Conservation (phyloP, 768 basidiomycete species). For the Russula olivacea region DNA sequence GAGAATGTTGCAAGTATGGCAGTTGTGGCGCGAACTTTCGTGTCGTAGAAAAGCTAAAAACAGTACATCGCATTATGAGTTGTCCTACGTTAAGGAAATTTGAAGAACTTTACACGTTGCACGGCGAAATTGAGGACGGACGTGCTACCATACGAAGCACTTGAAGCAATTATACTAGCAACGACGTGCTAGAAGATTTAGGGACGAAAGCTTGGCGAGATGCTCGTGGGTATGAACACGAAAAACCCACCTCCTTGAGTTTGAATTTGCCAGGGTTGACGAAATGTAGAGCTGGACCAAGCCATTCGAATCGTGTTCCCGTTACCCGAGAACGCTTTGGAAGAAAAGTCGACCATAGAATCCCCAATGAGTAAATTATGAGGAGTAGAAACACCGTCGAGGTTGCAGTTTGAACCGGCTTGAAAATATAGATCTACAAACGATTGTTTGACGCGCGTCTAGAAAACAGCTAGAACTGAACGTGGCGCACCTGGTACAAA, state of each 20-base stretch:
- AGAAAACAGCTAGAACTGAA: background rate
- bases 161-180: conserved; percentile 51
- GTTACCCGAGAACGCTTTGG: conserved; percentile 40
- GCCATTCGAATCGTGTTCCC: conserved; percentile 39
- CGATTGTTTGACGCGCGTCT: background rate
- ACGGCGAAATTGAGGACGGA: conserved; percentile 59
- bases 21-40: conserved; percentile 47
- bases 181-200: conserved; percentile 44
- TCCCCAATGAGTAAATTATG: conserved; percentile 46
- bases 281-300: conserved; percentile 40
- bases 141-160: conserved; percentile 47
- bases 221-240: background rate
- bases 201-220: background rate
- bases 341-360: conserved; percentile 44
- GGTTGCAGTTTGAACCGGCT: conserved; percentile 47
- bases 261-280: conserved; percentile 54
- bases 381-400: conserved; percentile 55
- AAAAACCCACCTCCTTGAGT: conserved; percentile 48
- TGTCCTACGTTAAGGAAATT: background rate
- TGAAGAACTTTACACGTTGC: conserved; percentile 39
- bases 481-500: conserved; percentile 42
- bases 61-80: background rate
- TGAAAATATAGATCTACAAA: conserved; percentile 51
- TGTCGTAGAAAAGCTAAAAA: conserved; percentile 51
- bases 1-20: conserved; percentile 59